Evolutionary conservation across 225 moss, liverwort and hornwort genomes (phyloP), one percentile per base, ranked within the genome.

Genomic region (Marchantia polymorpha): DNA sequence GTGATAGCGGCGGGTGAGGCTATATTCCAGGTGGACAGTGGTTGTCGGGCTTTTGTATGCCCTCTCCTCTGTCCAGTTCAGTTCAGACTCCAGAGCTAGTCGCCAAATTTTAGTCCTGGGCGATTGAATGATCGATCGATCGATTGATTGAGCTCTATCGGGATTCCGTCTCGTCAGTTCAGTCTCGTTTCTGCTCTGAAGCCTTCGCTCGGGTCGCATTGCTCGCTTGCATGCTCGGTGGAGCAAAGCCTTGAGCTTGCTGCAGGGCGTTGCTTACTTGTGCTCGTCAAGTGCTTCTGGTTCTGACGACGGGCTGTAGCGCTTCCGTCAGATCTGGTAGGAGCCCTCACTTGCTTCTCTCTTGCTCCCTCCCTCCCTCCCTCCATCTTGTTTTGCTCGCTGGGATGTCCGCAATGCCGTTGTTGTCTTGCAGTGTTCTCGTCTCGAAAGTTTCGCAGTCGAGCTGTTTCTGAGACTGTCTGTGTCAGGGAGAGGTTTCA

Each of bases 291-390:
- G 39, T 39, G 39, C 39, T 39, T 39, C 39, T 39, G 48, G 47
- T 48, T 20, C 50, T 10, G 17, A 4, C 9, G 69, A 39, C 25
- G 64, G 49, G 69, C 22, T 48, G 22, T 12, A 71, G 50, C n/a
- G 71, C 25, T 49, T 71, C 39, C 39, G 39, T 39, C 50, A n/a
- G 49, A 71, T 71, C 50, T 51, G 71, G 71, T 71, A 71, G 50
- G 47, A 14, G 51, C 48, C 58, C 58, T 48, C 14, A 20, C n/a
- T 12, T 51, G 50, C 4, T 51, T 7, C 47, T 22, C 49, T 23
- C 12, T 17, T 10, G 3, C 23, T n/a, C 39, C 16, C n/a, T 71
- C 6, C 10, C 4, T 56, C 1, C 56, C 56, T 5, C 56, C 10
- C 6, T 49, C 70, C 70, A 8, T 2, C 22, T n/a, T 70, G 17